These are phyloP conservation scores for Chytriomyces confervae DNA, from an alignment of 192 early-diverging fungal species.

Conservation along the genomic window DNA sequence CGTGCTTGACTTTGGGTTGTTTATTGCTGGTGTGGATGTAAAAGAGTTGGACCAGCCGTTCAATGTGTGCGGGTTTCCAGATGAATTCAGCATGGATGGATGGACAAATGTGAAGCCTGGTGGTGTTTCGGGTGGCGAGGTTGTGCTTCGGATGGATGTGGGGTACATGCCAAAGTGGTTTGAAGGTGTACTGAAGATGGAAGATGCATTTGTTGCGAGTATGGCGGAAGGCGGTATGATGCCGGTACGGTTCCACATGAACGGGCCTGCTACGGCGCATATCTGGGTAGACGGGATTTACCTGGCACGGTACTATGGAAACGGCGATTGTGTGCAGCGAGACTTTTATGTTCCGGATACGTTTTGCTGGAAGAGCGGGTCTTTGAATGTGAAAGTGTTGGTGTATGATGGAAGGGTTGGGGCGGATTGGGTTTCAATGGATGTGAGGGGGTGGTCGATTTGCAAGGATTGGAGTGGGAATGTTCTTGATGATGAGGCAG, in stretches of 20 bases:
- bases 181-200: slow-evolving; percentile 30
- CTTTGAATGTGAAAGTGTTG: slow-evolving; percentile 23
- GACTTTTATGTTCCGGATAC: slow-evolving; percentile 64
- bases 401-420: slow-evolving; percentile 25
- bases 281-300: slow-evolving; percentile 72
- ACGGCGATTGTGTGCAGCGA: slow-evolving; percentile 67
- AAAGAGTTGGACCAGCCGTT: slow-evolving; percentile 56
- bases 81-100: slow-evolving; percentile 56
- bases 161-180: slow-evolving; percentile 42
- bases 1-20: slow-evolving; percentile 52
- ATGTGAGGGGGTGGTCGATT: slow-evolving; percentile 37
- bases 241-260: slow-evolving; percentile 69
- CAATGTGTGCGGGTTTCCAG: slow-evolving; percentile 76
- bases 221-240: slow-evolving; percentile 32
- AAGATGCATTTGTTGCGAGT: slow-evolving; percentile 6
- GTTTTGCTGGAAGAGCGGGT: neutral
- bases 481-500: slow-evolving; percentile 20
- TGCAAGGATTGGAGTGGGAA: slow-evolving; percentile 35
- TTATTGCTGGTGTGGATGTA: slow-evolving; percentile 79
- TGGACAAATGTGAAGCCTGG: slow-evolving; percentile 21
- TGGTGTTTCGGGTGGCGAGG: neutral
- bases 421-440: slow-evolving; percentile 35
- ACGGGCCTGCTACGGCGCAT: slow-evolving; percentile 72
- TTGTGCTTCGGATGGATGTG: neutral
- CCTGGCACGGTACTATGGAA: slow-evolving; percentile 74